Evolutionary conservation across 306 rosid species (phyloP).

Genomic region (Oemleria cerasiformis): DNA sequence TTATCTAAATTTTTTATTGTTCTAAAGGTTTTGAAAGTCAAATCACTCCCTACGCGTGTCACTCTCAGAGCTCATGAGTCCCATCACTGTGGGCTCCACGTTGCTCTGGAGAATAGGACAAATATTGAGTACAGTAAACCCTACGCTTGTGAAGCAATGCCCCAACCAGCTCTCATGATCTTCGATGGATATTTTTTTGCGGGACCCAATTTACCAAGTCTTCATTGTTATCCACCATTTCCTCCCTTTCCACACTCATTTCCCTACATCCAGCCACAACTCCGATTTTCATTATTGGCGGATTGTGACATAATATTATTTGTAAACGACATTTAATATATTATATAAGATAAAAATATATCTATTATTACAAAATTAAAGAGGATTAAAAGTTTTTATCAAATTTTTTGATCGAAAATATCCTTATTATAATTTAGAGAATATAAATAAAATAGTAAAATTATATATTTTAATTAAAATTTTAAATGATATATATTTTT

Average conservation of each 20-base stretch:
- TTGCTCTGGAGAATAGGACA: conserved; percentile 41
- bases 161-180: neutral
- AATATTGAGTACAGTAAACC: neutral
- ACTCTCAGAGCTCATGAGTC: neutral
- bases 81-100: conserved; percentile 5
- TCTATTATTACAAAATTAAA: no score
- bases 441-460: no score
- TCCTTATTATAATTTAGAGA: no score
- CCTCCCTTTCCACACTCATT: conserved; percentile 6
- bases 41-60: conserved; percentile 12
- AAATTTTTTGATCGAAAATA: no score
- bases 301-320: no score
- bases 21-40: no score
- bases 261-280: conserved; percentile 7
- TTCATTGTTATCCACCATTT: conserved; percentile 50
- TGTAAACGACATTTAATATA: no score
- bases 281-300: neutral
- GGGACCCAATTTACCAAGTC: conserved; percentile 42
- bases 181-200: conserved; percentile 24
- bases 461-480: no score
- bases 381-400: no score
- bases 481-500: no score
- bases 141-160: conserved; percentile 26
- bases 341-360: no score
- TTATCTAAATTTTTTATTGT: no score